Percentiles rank a stretch among this genome's conserved stretches.
These are phyloP conservation scores for Colletotrichum sojae DNA, from an alignment of 2,329 filamentous ascomycete species.

Conservation along the genomic window DNA sequence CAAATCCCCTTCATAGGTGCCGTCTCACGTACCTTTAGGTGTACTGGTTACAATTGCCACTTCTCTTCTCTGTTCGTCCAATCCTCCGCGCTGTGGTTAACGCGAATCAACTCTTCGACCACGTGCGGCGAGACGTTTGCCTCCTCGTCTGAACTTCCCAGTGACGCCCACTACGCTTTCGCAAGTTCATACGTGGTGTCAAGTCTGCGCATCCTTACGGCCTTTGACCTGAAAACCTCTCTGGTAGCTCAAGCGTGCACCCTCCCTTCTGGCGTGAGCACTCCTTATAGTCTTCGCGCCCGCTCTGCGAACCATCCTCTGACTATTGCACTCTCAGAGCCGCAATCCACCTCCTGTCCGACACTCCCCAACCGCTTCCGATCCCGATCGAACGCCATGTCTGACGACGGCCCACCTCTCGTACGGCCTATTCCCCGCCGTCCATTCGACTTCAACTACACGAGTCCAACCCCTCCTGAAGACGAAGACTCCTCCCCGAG, in stretches of 20 bases:
- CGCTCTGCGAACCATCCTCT: not conserved
- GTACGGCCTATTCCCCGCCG: constrained; percentile 80
- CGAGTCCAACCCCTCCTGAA: constrained; percentile 60
- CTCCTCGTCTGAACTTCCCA: constrained; percentile 32
- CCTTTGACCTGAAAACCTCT: not conserved
- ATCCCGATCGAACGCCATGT: constrained; percentile 48
- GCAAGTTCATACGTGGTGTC: constrained; percentile 7
- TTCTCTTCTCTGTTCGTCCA: constrained; percentile 23
- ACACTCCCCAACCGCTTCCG: not conserved
- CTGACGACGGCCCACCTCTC: constrained; percentile 66
- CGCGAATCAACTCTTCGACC: constrained; percentile 9
- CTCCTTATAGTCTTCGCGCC: constrained; percentile 10
- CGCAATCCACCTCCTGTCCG: not conserved
- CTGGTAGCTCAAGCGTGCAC: not conserved
- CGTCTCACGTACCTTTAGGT: constrained; percentile 1
- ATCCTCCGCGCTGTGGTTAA: constrained; percentile 19
- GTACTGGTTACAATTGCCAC: not conserved
- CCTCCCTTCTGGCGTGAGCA: constrained; percentile 10
- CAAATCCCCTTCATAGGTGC: constrained; percentile 8
- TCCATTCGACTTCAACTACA: constrained; percentile 74
- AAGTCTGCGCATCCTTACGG: not conserved
- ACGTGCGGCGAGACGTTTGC: constrained; percentile 32
- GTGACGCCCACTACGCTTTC: constrained; percentile 25
- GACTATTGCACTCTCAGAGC: not conserved
- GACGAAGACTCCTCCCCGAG: constrained; percentile 52